Evolutionary conservation across 176 grass and related monocot genomes (phyloP), one percentile per base, ranked within the genome.

Genomic region (Otatea glauca): DNA sequence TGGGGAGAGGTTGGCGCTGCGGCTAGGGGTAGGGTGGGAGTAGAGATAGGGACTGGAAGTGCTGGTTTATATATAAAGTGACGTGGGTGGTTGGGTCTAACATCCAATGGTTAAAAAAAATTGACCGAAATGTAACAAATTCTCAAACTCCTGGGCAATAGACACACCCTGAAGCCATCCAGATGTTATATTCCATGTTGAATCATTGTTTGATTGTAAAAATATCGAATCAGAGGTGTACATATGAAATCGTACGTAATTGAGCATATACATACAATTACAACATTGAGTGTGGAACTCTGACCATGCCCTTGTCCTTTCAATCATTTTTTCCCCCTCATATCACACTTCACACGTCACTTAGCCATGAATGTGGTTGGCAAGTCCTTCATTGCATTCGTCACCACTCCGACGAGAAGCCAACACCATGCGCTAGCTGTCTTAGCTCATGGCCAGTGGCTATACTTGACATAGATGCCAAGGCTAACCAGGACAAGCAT

Each of bases 401-500:
- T 53, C 48, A n/a, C 35, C 7, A 41, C 17, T 43, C 13, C 35
- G 14, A 21, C 16, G 23, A 45, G 43, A 6, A 55, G 13, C 58
- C 25, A 54, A 56, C 48, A 16, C 44, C 9, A 32, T 11, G 41
- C n/a, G 16, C 27, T 18, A 44, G 29, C 14, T 15, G 8, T 24
- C 13, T 29, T 27, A 16, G 6, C 65, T 89, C 65, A 89, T 45
- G 88, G 45, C 54, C 35, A 5, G 32, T 85, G 4, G 71, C 88
- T 82, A 11, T 82, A 86, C 83, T 9, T 90, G 72, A 82, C 14
- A 34, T 82, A 90, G 65, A 90, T 86, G 65, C 78, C 78, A 23
- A 90, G 29, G 79, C 47, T 86, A 60, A 90, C 8, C 47, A 86
- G 13, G 20, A 18, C 72, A 27, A 90, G 78, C 84, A 73, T 47